Percentiles rank a stretch among this genome's conserved stretches.
phyloP scores from a whole-genome alignment of 129 eudicot genomes.

The Helianthus tuberosus region DNA sequence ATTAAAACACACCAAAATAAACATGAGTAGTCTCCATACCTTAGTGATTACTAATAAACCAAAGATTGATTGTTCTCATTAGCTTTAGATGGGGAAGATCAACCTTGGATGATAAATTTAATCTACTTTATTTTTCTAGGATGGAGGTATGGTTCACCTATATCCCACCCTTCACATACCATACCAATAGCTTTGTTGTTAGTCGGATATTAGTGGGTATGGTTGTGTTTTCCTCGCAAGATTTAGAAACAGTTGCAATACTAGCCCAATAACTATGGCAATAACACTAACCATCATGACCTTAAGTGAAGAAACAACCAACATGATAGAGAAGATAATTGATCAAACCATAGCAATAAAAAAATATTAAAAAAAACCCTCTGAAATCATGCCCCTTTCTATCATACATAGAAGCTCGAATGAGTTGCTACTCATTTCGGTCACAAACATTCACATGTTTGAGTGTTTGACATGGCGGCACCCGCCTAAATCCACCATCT shows the following conservation, averaged over 20 bases:
- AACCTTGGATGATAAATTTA: constrained; percentile 48
- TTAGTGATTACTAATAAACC: constrained; percentile 24
- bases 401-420: constrained; percentile 87
- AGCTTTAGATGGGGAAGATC: constrained; percentile 60
- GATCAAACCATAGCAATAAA: constrained; percentile 67
- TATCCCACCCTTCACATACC: no score
- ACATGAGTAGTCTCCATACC: no score
- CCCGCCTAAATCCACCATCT: constrained; percentile 78
- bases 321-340: constrained; percentile 48
- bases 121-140: constrained; percentile 62
- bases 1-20: no score
- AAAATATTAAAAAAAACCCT: neutral
- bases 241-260: constrained; percentile 58
- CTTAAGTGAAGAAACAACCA: constrained; percentile 62
- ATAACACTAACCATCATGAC: constrained; percentile 61
- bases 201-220: no score
- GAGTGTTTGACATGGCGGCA: constrained; percentile 54
- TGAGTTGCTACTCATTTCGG: constrained; percentile 79
- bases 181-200: no score
- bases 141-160: no score
- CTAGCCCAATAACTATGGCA: constrained; percentile 59
- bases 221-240: neutral
- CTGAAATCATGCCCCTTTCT: constrained; percentile 76
- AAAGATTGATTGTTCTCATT: constrained; percentile 28
- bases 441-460: constrained; percentile 83